These are phyloP conservation scores for Hanseniaspora hatyaiensis DNA, from an alignment of 805 yeast genomes.

Conservation along the genomic window DNA sequence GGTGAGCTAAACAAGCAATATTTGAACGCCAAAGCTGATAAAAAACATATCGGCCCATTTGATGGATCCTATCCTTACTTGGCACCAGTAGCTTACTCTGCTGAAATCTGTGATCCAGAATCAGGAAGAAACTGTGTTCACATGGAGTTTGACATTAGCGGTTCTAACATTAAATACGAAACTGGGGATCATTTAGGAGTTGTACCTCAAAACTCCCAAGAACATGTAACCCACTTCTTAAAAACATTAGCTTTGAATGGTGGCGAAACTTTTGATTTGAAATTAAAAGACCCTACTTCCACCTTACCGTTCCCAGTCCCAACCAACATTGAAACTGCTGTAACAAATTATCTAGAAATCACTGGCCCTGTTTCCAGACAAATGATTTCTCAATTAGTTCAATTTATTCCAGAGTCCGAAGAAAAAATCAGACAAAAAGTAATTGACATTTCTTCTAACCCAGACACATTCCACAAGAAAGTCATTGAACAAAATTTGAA, in stretches of 20 bases:
- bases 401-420: slow-evolving; percentile 61
- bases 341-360: slow-evolving; percentile 80
- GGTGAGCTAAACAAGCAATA: slow-evolving; percentile 74
- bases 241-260: slow-evolving; percentile 48
- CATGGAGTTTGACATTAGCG: slow-evolving; percentile 72
- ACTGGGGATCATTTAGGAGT: slow-evolving; percentile 95
- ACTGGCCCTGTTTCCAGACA: slow-evolving; percentile 91
- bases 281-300: slow-evolving; percentile 58
- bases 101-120: slow-evolving; percentile 56
- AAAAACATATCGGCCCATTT: slow-evolving; percentile 56
- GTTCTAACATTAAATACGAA: slow-evolving; percentile 64
- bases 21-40: slow-evolving; percentile 30
- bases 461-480: slow-evolving; percentile 52
- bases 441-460: slow-evolving; percentile 49
- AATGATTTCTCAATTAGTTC: slow-evolving; percentile 55
- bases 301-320: slow-evolving; percentile 60
- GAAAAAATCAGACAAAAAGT: slow-evolving; percentile 35
- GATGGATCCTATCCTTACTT: slow-evolving; percentile 72
- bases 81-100: slow-evolving; percentile 49
- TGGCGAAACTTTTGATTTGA: slow-evolving; percentile 49
- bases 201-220: slow-evolving; percentile 83
- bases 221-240: slow-evolving; percentile 57
- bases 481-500: slow-evolving; percentile 54
- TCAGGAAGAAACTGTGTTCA: slow-evolving; percentile 71
- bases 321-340: slow-evolving; percentile 75